Evolutionary conservation across 2,329 filamentous ascomycete species (phyloP).

Genomic region (Emergomyces pasteurianus): DNA sequence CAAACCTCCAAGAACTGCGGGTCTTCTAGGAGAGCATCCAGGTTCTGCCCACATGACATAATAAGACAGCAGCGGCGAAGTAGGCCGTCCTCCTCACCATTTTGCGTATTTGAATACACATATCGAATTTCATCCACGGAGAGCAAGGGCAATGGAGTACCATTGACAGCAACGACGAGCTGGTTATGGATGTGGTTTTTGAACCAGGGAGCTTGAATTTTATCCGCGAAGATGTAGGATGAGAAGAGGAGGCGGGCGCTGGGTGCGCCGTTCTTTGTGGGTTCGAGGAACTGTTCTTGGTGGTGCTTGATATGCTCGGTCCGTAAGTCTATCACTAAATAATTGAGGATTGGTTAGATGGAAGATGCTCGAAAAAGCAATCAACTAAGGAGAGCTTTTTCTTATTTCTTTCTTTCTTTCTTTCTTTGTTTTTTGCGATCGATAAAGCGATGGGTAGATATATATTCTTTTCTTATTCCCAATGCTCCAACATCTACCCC

Average conservation of each 20-base stretch:
- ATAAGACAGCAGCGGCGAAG: neutral
- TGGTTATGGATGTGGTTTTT: conserved; percentile 1
- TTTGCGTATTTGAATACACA: neutral
- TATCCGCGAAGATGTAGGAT: neutral
- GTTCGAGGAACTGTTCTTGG: neutral
- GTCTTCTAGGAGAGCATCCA: neutral
- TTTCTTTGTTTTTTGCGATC: neutral
- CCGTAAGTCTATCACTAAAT: neutral
- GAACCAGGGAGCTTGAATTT: conserved; percentile 2
- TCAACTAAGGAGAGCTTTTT: neutral
- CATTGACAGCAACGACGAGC: neutral
- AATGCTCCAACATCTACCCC: neutral
- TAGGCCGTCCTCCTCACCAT: neutral
- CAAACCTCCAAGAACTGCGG: neutral
- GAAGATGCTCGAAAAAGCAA: neutral
- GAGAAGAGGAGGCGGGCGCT: conserved; percentile 1
- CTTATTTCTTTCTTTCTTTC: neutral
- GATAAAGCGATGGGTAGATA: no score
- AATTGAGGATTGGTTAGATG: neutral
- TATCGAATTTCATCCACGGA: neutral
- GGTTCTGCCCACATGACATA: neutral
- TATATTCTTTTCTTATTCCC: neutral
- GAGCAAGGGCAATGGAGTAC: neutral
- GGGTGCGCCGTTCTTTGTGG: neutral
- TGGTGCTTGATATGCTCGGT: neutral